These are phyloP conservation scores for Metschnikowia similis DNA, from an alignment of 805 yeast genomes.

Conservation along the genomic window DNA sequence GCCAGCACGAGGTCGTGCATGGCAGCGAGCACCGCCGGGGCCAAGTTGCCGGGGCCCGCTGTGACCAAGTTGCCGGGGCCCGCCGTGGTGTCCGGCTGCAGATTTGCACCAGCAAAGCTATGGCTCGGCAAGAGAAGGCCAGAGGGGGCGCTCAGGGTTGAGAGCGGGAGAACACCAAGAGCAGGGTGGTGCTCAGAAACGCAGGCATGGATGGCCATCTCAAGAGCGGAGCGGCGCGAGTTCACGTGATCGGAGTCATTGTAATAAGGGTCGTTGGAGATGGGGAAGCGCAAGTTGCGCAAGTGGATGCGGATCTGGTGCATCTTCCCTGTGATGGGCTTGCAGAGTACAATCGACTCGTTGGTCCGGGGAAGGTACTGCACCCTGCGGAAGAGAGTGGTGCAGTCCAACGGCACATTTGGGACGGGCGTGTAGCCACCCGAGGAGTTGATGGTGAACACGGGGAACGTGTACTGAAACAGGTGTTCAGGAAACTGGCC, in stretches of 20 bases:
- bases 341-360: slow-evolving; percentile 45
- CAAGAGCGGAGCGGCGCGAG: slow-evolving; percentile 5
- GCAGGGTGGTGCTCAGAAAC: neutral
- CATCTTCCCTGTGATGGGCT: slow-evolving; percentile 50
- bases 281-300: slow-evolving; percentile 36
- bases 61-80: too few species aligned
- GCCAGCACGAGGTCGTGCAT: neutral
- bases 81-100: neutral
- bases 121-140: neutral
- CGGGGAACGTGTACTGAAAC: slow-evolving; percentile 35
- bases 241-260: slow-evolving; percentile 4
- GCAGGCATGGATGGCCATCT: slow-evolving; percentile 4
- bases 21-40: neutral
- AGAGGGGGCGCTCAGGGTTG: neutral
- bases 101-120: neutral
- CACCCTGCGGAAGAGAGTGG: slow-evolving; percentile 31
- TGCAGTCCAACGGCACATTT: slow-evolving; percentile 26
- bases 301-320: slow-evolving; percentile 58
- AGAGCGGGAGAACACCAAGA: neutral
- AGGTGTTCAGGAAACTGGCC: slow-evolving; percentile 36
- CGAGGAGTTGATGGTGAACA: slow-evolving; percentile 31
- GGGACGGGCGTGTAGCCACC: slow-evolving; percentile 20
- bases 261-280: slow-evolving; percentile 15
- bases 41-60: neutral
- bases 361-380: slow-evolving; percentile 23